Evolutionary conservation across 352 stramenopile species (phyloP).

Genomic region (Globisporangium paroecandrum): DNA sequence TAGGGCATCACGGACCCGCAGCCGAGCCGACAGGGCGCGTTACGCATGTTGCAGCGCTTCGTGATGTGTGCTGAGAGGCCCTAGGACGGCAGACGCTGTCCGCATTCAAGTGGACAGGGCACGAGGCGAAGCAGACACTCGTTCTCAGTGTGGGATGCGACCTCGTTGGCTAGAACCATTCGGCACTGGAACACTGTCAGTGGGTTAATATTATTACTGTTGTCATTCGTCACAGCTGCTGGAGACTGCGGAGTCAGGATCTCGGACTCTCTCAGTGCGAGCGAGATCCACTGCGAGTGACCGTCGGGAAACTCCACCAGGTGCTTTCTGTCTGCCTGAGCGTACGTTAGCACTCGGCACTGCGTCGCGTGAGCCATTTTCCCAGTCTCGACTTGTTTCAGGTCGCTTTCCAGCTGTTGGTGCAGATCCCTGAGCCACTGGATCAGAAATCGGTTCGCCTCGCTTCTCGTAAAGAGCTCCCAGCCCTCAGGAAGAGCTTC

Average conservation of each 20-base stretch:
- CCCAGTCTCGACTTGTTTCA: not conserved
- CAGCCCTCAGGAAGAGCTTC: not conserved
- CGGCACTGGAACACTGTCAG: constrained; percentile 25
- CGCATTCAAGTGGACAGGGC: constrained; percentile 58
- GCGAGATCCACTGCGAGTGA: constrained; percentile 39
- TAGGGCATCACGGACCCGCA: constrained; percentile 51
- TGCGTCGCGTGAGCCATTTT: constrained; percentile 18
- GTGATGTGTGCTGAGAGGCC: constrained; percentile 36
- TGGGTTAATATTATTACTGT: not conserved
- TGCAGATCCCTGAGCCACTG: constrained; percentile 12
- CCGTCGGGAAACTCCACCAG: constrained; percentile 59
- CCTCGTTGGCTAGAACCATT: constrained; percentile 15
- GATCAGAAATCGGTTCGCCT: constrained; percentile 4
- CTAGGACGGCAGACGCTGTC: constrained; percentile 46
- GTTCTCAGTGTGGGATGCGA: constrained; percentile 23
- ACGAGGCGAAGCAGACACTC: constrained; percentile 53
- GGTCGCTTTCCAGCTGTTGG: not conserved
- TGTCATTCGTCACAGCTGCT: not conserved
- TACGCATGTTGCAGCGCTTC: constrained; percentile 64
- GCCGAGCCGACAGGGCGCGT: constrained; percentile 49
- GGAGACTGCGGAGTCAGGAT: constrained; percentile 16
- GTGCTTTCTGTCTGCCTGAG: constrained; percentile 25
- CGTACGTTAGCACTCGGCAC: constrained; percentile 49
- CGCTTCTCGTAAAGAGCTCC: constrained; percentile 1
- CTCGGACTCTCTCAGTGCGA: constrained; percentile 43